Percentiles rank a stretch among this genome's conserved stretches.
Conservation (phyloP, 257 asterid genomes). For the Vinca minor region DNA sequence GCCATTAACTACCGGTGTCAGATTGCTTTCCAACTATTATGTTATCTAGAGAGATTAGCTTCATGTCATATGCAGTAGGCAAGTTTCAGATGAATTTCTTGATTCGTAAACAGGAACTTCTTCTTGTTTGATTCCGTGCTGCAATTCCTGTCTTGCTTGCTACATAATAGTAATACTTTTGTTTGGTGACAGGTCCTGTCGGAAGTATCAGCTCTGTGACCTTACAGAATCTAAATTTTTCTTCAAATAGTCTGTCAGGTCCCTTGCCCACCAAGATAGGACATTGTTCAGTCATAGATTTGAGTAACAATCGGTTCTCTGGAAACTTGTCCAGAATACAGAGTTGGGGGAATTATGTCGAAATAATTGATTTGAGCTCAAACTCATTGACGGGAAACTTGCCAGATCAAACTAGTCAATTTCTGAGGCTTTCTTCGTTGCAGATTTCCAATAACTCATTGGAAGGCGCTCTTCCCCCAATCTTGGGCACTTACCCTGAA, state of each 20-base stretch:
- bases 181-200: slow-evolving; percentile 57
- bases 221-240: slow-evolving; percentile 55
- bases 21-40: neutral
- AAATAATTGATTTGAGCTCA: slow-evolving; percentile 61
- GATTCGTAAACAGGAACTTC: neutral
- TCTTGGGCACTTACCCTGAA: slow-evolving; percentile 56
- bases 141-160: neutral
- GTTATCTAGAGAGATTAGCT: neutral
- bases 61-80: neutral
- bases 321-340: slow-evolving; percentile 63
- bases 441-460: slow-evolving; percentile 72
- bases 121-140: neutral
- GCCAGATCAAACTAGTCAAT: slow-evolving; percentile 53
- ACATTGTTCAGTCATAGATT: slow-evolving; percentile 61
- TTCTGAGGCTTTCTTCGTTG: slow-evolving; percentile 66
- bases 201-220: slow-evolving; percentile 47
- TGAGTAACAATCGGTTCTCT: slow-evolving; percentile 58
- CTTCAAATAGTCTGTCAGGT: slow-evolving; percentile 66
- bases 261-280: slow-evolving; percentile 60
- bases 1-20: neutral
- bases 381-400: slow-evolving; percentile 49
- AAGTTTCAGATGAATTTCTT: neutral
- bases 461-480: slow-evolving; percentile 52
- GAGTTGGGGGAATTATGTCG: slow-evolving; percentile 75
- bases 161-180: slow-evolving; percentile 4